Conservation (phyloP, 768 basidiomycete species). For the Trametes elegans region DNA sequence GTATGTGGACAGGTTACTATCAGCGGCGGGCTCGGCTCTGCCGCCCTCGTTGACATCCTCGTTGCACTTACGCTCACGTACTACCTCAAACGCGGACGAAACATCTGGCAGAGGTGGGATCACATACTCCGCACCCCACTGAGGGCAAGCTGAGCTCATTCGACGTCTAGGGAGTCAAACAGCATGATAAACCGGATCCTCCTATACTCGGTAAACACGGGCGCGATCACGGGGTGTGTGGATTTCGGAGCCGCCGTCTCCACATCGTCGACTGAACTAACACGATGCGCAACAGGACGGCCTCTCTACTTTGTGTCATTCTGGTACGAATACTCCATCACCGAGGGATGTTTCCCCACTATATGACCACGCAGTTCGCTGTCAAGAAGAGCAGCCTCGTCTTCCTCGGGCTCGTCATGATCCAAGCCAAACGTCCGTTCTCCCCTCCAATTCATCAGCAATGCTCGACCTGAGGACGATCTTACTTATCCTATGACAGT, state of each 20-base stretch:
- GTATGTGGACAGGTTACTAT: neutral
- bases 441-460: neutral
- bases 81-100: slow-evolving; percentile 9
- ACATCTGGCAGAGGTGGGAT: slow-evolving; percentile 1
- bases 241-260: too few species aligned
- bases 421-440: slow-evolving; percentile 15
- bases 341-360: neutral
- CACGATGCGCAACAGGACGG: neutral
- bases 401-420: slow-evolving; percentile 19
- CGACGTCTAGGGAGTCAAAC: slow-evolving; percentile 7
- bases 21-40: slow-evolving; percentile 16
- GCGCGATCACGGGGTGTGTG: slow-evolving; percentile 13
- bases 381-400: slow-evolving; percentile 12
- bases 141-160: too few species aligned
- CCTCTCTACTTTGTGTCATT: slow-evolving; percentile 13
- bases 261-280: neutral
- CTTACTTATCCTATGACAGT: neutral
- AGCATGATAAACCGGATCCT: slow-evolving; percentile 14
- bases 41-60: slow-evolving; percentile 18
- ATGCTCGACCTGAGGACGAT: neutral
- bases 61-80: slow-evolving; percentile 10
- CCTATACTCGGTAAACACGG: slow-evolving; percentile 16
- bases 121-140: neutral
- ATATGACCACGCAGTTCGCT: neutral
- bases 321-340: neutral